A percentile compares a stretch with the other conserved stretches of the same genome.
phyloP scores from a whole-genome alignment of 495 filamentous ascomycete species.

The Daldinia caldariorum region DNA sequence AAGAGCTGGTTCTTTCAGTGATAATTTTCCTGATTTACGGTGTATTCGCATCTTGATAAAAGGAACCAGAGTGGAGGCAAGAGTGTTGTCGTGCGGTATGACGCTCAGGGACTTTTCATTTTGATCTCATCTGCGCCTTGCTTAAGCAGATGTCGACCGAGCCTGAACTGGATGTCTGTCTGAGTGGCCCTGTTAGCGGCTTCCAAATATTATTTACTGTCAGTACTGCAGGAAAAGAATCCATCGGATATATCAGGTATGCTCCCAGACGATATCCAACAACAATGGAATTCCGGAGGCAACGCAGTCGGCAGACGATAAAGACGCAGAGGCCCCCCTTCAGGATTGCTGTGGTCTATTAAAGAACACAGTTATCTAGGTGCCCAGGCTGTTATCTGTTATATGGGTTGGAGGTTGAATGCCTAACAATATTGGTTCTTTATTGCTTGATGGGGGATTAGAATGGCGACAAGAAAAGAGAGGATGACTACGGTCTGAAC shows the following conservation, averaged over 20 bases:
- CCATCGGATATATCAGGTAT: neutral
- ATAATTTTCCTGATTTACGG: conserved; percentile 11
- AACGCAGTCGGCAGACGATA: neutral
- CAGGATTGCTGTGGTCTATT: neutral
- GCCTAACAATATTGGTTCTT: conserved; percentile 4
- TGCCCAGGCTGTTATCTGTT: neutral
- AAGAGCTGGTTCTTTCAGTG: conserved; percentile 13
- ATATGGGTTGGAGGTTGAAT: conserved; percentile 1
- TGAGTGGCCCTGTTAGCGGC: conserved; percentile 1
- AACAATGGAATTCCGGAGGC: conserved; percentile 3
- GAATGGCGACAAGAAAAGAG: conserved; percentile 16
- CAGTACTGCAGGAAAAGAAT: conserved; percentile 7
- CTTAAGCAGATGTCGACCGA: neutral
- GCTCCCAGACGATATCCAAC: conserved; percentile 11
- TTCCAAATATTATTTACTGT: conserved; percentile 6
- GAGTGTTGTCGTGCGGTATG: conserved; percentile 3
- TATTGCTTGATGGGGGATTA: conserved; percentile 1
- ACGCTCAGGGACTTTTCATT: conserved; percentile 2
- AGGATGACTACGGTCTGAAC: neutral
- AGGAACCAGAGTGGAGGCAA: conserved; percentile 3
- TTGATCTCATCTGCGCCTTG: conserved; percentile 6
- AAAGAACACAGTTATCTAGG: neutral
- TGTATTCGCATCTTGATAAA: conserved; percentile 11
- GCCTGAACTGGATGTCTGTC: neutral
- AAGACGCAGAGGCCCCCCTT: neutral